These are phyloP conservation scores for Kwoniella sp. DNA, from an alignment of 768 basidiomycete genomes.

Conservation along the genomic window DNA sequence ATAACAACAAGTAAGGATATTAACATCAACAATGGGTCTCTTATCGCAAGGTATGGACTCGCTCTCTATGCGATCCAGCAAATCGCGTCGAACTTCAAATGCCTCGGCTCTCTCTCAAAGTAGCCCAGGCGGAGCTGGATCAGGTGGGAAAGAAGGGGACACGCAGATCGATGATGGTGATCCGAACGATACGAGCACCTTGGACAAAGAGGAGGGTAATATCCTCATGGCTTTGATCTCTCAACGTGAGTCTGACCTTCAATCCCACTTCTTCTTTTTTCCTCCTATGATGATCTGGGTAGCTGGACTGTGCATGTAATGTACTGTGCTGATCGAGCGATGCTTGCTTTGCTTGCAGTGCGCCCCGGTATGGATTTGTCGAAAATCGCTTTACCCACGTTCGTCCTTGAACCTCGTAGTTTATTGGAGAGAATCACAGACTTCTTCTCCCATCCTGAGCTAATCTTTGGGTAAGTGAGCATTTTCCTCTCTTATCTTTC, in stretches of 20 bases:
- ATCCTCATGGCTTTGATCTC: constrained; percentile 83
- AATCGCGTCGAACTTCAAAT: constrained; percentile 21
- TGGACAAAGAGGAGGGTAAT: constrained; percentile 94
- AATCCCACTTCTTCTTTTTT: background rate
- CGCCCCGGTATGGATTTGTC: constrained; percentile 95
- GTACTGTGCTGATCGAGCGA: too few species aligned
- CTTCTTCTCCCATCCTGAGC: constrained; percentile 98
- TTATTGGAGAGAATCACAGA: constrained; percentile 99
- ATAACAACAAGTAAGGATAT: background rate
- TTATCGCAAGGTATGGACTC: constrained; percentile 33
- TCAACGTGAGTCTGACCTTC: constrained; percentile 81
- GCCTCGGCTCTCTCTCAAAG: constrained; percentile 16
- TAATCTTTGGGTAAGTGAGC: constrained; percentile 57
- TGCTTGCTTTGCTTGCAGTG: constrained; percentile 30
- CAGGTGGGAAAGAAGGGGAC: constrained; percentile 38
- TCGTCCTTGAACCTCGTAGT: constrained; percentile 93
- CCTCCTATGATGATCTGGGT: too few species aligned
- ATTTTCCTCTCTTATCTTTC: background rate
- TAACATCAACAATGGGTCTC: constrained; percentile 32
- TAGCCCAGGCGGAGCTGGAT: background rate
- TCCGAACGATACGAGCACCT: constrained; percentile 84
- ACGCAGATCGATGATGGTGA: constrained; percentile 78
- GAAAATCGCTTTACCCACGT: constrained; percentile 75
- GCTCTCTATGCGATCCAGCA: constrained; percentile 28
- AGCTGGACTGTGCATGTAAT: too few species aligned